These are phyloP conservation scores for Pseudozyma hubeiensis DNA, from an alignment of 1,284 basidiomycete genomes.

Conservation along the genomic window DNA sequence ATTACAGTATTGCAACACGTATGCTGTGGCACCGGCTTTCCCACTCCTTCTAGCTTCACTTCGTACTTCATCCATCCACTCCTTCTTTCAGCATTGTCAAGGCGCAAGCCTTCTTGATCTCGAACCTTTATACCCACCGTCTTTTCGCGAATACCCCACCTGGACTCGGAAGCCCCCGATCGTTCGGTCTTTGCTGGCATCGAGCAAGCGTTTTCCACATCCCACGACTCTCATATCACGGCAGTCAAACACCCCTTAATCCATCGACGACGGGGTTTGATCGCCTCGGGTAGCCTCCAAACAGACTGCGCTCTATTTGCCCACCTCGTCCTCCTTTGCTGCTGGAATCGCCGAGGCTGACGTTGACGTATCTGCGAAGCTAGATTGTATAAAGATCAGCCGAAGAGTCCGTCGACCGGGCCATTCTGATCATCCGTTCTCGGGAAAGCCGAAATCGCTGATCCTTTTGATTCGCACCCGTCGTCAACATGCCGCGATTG, in stretches of 20 bases:
- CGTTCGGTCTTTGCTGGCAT: neutral
- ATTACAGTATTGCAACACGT: too few relatives aligned
- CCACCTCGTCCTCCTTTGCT: too few relatives aligned
- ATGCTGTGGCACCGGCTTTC: too few relatives aligned
- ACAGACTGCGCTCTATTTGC: too few relatives aligned
- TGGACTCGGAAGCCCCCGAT: neutral
- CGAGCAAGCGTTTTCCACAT: neutral
- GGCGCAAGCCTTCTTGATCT: slow-evolving; percentile 4
- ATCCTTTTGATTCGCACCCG: too few relatives aligned
- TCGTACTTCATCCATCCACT: neutral
- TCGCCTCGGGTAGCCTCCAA: neutral
- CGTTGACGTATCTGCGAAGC: too few relatives aligned
- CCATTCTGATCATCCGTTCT: too few relatives aligned
- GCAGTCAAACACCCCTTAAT: slow-evolving; percentile 2
- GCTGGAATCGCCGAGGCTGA: too few relatives aligned
- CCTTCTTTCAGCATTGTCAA: neutral
- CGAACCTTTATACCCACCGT: slow-evolving; percentile 14
- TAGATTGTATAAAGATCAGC: too few relatives aligned
- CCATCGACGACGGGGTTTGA: slow-evolving; percentile 4
- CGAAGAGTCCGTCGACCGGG: too few relatives aligned
- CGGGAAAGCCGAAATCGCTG: too few relatives aligned
- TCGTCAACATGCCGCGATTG: slow-evolving; percentile 60
- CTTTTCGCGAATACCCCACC: slow-evolving; percentile 14
- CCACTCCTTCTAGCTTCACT: too few relatives aligned
- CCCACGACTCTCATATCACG: slow-evolving; percentile 4